These are phyloP conservation scores for Sarocladium oryzae DNA, from an alignment of 2,329 filamentous ascomycete species.

Conservation along the genomic window DNA sequence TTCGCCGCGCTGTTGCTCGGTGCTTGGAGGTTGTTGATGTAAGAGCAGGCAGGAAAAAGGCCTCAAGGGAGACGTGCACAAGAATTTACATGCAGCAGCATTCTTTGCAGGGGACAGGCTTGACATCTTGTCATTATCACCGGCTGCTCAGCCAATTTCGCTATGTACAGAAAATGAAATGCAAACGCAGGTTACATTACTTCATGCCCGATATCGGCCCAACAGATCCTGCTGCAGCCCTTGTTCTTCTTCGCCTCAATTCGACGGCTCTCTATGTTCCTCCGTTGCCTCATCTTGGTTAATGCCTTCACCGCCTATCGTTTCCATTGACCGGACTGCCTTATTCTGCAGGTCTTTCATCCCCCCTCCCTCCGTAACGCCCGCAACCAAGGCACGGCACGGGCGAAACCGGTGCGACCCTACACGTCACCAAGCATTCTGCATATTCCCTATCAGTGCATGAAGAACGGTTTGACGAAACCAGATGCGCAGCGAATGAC, in stretches of 20 bases:
- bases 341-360: not conserved
- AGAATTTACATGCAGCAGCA: not conserved
- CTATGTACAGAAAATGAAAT: constrained; percentile 2
- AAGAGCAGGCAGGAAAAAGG: constrained; percentile 10
- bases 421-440: constrained; percentile 3
- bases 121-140: not conserved
- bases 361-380: not conserved
- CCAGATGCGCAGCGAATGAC: not conserved
- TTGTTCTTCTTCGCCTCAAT: not conserved
- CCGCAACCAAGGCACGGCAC: not conserved
- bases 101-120: not conserved
- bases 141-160: not conserved
- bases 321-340: not conserved
- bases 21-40: constrained; percentile 67
- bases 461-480: not conserved
- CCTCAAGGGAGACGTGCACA: not conserved
- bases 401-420: constrained; percentile 6
- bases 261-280: not conserved
- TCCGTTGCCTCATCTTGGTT: no score
- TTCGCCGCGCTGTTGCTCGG: constrained; percentile 61
- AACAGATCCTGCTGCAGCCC: not conserved
- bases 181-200: not conserved
- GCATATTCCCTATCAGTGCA: constrained; percentile 7
- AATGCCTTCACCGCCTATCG: not conserved
- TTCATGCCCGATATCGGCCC: constrained; percentile 1